Evolutionary conservation across 2,329 filamentous ascomycete species (phyloP).

Genomic region (Alternaria triticina): DNA sequence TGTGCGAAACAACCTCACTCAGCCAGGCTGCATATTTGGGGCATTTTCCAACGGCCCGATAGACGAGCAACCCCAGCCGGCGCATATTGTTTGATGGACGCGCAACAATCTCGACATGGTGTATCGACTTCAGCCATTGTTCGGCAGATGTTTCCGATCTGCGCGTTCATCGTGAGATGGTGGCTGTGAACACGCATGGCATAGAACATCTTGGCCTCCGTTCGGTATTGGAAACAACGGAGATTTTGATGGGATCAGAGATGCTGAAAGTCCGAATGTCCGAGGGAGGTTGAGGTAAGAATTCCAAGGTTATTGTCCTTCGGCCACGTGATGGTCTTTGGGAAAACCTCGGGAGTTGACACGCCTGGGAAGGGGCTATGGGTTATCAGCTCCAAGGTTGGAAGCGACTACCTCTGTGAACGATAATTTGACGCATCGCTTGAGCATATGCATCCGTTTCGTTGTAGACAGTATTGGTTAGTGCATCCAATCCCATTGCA

Average conservation of each 20-base stretch:
- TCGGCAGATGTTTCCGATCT: not conserved
- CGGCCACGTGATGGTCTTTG: not conserved
- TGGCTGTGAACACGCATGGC: not conserved
- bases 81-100: not conserved
- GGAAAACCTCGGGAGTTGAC: not conserved
- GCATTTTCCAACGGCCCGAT: constrained; percentile 1
- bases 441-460: not conserved
- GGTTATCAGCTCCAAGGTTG: not conserved
- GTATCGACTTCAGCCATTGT: constrained; percentile 4
- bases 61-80: not conserved
- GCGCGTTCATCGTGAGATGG: not conserved
- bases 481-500: not conserved
- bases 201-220: not conserved
- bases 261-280: not conserved
- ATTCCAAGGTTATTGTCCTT: too few species aligned
- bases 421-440: not conserved
- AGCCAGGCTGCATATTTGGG: constrained; percentile 1
- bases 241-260: not conserved
- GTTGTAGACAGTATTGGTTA: not conserved
- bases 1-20: not conserved
- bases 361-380: not conserved
- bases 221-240: not conserved
- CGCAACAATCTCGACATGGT: not conserved
- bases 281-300: not conserved
- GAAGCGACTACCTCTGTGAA: not conserved